Evolutionary conservation across 768 basidiomycete species (phyloP), one percentile per base, ranked within the genome.

Genomic region (Lyophyllum shimeji): DNA sequence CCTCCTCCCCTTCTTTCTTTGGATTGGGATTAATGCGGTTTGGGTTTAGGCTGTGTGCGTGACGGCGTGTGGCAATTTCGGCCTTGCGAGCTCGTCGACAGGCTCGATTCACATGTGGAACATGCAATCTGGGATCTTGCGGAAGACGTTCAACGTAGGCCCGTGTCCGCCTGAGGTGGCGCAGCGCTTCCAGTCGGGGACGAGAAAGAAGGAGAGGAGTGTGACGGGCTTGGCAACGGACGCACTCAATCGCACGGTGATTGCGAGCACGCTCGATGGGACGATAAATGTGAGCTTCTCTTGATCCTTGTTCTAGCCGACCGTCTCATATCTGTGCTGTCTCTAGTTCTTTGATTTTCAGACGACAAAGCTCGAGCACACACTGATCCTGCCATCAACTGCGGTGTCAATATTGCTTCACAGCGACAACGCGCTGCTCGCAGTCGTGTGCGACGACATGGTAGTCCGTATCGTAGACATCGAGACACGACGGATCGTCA

Each of bases 281-380:
- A 90, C 87, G 3, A 69, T 98, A 50, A 93, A 93, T 66, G 96
- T 95, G 63, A 53, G 89, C 78, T 50, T 12, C 27, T 43, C 25
- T 49, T n/a, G 23, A 43, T 27, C 29, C 4, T 18, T 48, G 20
- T 51, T 50, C 20, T 44, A 9, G 43, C 43, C 62, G 40, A 58
- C 49, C 24, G 20, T n/a, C 2, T 46, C 42, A 52, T 15, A 15
- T 40, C 9, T 18, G 46, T 59, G 37, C 51, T 12, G 17, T 6
- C 4, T 62, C 7, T 49, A 99, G 95, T 98, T 98, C 75, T 99
- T 98, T 63, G 90, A 98, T 68, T 98, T 99, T 71, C 93, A 96
- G 64, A 86, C 88, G 2, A 84, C 91, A 9, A 84, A 84, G 63
- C 74, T 93, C 55, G 82, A 89, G 56, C 73, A 87, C 50, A 85